Conservation (phyloP, 257 asterid species). For the Nicotiana knightiana region DNA sequence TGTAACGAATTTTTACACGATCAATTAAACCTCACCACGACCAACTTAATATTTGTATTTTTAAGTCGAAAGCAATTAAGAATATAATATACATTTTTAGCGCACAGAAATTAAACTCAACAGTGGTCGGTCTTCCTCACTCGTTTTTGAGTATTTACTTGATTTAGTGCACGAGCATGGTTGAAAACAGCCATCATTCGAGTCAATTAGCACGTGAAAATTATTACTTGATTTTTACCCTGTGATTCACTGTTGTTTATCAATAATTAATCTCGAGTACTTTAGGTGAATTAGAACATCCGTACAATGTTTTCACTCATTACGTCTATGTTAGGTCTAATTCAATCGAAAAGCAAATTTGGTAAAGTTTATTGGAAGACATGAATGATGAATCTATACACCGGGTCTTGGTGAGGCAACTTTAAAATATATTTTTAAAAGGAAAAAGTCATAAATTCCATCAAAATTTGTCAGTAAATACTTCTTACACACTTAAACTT, state of each 20-base stretch:
- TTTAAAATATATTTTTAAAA: neutral
- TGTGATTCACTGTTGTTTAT: neutral
- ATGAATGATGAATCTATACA: neutral
- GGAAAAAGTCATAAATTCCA: neutral
- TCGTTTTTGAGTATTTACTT: neutral
- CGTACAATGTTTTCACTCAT: neutral
- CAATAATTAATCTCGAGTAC: neutral
- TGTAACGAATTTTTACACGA: too few relatives aligned
- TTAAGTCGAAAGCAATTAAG: too few relatives aligned
- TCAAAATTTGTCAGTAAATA: neutral
- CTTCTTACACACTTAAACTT: neutral
- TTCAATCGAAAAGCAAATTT: neutral
- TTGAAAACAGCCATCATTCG: neutral
- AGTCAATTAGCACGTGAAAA: conserved; percentile 1
- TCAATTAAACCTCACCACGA: too few relatives aligned
- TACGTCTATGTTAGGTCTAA: neutral
- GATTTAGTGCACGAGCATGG: neutral
- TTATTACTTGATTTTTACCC: neutral
- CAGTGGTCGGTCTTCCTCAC: neutral
- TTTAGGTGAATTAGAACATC: neutral
- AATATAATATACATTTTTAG: too few relatives aligned
- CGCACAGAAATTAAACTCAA: neutral
- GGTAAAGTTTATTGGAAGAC: neutral
- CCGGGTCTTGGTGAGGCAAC: neutral
- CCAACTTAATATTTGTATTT: too few relatives aligned